Evolutionary conservation across 2,329 filamentous ascomycete genomes (phyloP), one percentile per base, ranked within the genome.

Genomic region (Clarireedia paspali): DNA sequence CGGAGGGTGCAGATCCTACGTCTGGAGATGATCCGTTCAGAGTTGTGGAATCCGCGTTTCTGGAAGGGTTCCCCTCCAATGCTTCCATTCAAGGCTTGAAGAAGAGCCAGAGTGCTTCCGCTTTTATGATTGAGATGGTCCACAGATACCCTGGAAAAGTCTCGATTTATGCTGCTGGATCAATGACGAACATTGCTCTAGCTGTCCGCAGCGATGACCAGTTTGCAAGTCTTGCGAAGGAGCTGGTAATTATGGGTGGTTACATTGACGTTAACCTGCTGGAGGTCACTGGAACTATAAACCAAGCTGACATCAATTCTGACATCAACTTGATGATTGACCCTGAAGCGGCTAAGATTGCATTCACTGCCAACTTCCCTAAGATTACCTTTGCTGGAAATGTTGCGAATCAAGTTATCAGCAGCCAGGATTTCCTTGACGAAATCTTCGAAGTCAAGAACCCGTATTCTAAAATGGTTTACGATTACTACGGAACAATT

Each of bases 251-350:
- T 51, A 79, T 79, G 75, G 76, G 77, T 53, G 75, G 76, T 2
- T 78, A 75, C 60, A 62, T 78, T 23, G 76, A 79, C 62, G 66
- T 70, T 5, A 74, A 70, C 24, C 64, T 74, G 46, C 60, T 70
- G 40, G 58, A 68, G 61, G 66, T 64, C 4, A 67, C 64, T 0
- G 67, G 67, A 4, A 62, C 60, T 30, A 34, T 65, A 7, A 45
- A 61, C 34, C 61, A 68, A 56, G 65, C 64, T 10, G 63, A 68
- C 57, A 56, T 66, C 38, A 65, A 64, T 50, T 67, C 60, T 9
- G 64, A 75, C 59, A 75, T 77, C 63, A 80, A 78, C 64, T 64
- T 78, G 2, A 77, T 77, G 69, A 72, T 77, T 42, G 76, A 79
- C 52, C 75, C 76, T 1, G 76, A 79, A 64, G 74, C 72, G 2